Evolutionary conservation across 129 eudicot genomes (phyloP).

Genomic region (Helichrysum umbraculigerum): DNA sequence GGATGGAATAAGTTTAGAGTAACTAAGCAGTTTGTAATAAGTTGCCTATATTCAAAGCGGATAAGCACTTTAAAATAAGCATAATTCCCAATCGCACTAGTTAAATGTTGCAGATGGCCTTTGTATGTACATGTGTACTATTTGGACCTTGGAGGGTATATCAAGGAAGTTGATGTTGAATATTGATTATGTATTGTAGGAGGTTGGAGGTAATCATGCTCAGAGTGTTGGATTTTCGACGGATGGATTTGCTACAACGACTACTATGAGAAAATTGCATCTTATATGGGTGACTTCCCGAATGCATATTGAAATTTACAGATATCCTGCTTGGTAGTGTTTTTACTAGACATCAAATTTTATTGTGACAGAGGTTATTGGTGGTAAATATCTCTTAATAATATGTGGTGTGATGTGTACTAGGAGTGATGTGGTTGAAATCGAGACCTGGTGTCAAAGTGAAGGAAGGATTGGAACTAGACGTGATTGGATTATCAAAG

Average conservation of each 20-base stretch:
- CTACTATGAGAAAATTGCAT: constrained; percentile 80
- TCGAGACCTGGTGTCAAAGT: constrained; percentile 98
- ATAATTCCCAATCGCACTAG: too few relatives aligned
- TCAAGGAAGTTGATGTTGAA: background rate
- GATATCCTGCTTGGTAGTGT: constrained; percentile 89
- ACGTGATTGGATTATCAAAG: constrained; percentile 95
- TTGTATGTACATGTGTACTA: background rate
- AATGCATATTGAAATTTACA: constrained; percentile 90
- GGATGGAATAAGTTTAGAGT: too few relatives aligned
- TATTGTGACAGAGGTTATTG: background rate
- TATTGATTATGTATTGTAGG: constrained; percentile 44
- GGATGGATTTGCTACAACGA: constrained; percentile 96
- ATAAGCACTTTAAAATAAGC: constrained; percentile 36
- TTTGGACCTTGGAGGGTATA: background rate
- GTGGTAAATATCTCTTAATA: background rate
- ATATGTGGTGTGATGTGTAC: background rate
- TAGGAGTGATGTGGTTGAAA: constrained; percentile 93
- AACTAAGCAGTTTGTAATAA: too few relatives aligned
- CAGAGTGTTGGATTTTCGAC: constrained; percentile 95
- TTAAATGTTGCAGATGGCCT: too few relatives aligned
- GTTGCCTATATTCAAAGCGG: constrained; percentile 21
- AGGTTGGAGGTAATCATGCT: constrained; percentile 97
- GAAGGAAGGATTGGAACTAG: constrained; percentile 93
- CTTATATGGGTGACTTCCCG: constrained; percentile 98
- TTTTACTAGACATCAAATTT: background rate